Base-by-base conservation (phyloP, 805 yeast genomes). In the Torulaspora gathmanii region DNA sequence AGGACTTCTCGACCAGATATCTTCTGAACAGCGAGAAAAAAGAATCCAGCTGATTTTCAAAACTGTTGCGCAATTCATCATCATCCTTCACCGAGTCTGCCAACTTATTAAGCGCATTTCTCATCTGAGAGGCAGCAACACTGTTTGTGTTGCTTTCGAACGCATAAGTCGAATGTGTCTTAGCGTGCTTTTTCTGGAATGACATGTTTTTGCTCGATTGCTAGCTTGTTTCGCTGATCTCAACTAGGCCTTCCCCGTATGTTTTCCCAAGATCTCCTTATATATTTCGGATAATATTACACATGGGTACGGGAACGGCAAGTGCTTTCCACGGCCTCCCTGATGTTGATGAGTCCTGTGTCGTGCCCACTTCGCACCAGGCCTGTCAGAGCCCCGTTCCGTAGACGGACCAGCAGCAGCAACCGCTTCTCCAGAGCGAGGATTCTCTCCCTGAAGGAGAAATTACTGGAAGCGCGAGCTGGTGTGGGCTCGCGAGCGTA, bases 71-170 rank as follows among this genome's bases (percentile, higher is more conserved):
- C 40, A 61, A 60, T 13, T 71, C 73, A 17, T 64, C 65, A 15
- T 55, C 51, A 56, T 74, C 84, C 16, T 70, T 67, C 44, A 86
- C 85, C n/a, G 89, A 75, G 68, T 91, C 98, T 40, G 90, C 83
- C 64, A 91, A 73, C 67, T 78, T 79, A 77, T 91, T 91, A 69
- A 93, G 78, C 1, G 95, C 91, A 67, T 93, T 91, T 65, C 98
- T 83, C 98, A 91, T 93, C 70, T 88, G 97, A 52, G 95, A 84
- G 5, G 98, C 97, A 23, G 98, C 96, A 51, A 89, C 93, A 52
- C 86, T 86, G 45, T 96, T 87, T 38, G 96, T 87, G 53, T 95
- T 86, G 72, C 86, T 86, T 69, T 91, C 99, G 61, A 93, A 91
- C 17, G 95, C 95, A 78, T 82, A 66, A 20, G 60, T 54, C 15